These are phyloP conservation scores for Lasiosphaeriaceae sp. DNA, from an alignment of 495 filamentous ascomycete species.

Conservation along the genomic window DNA sequence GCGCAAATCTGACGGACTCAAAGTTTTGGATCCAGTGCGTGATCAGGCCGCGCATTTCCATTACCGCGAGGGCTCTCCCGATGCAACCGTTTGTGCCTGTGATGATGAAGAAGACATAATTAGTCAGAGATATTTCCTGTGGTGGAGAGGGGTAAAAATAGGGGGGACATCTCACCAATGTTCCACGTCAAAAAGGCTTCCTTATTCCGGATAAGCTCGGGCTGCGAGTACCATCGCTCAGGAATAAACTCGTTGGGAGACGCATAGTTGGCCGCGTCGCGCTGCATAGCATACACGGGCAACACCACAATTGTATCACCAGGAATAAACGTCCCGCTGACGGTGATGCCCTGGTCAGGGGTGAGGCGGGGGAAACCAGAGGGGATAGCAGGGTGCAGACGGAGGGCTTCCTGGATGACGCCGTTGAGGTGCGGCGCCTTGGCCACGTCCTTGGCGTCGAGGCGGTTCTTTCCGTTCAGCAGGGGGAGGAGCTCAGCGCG, in stretches of 20 bases:
- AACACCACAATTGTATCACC: no score
- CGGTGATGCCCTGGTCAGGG: not conserved
- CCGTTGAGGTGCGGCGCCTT: slow-evolving; percentile 2
- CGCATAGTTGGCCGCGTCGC: slow-evolving; percentile 18
- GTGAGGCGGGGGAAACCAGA: not conserved
- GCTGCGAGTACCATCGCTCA: slow-evolving; percentile 40
- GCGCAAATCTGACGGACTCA: not conserved
- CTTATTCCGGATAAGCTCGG: slow-evolving; percentile 34
- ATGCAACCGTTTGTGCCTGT: slow-evolving; percentile 5
- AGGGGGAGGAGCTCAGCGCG: not conserved
- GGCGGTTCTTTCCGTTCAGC: not conserved
- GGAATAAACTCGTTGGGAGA: slow-evolving; percentile 37
- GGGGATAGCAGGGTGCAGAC: slow-evolving; percentile 2
- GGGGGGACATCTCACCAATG: not conserved
- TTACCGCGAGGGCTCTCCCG: not conserved
- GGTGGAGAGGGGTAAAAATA: not conserved
- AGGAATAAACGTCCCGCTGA: not conserved
- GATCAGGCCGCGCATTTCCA: slow-evolving; percentile 3
- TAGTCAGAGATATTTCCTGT: not conserved
- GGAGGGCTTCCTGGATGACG: slow-evolving; percentile 2
- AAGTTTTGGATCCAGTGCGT: slow-evolving; percentile 4
- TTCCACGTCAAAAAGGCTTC: slow-evolving; percentile 28
- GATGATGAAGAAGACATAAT: no score
- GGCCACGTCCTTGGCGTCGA: not conserved
- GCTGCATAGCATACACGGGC: not conserved